Conservation (phyloP, 1,284 basidiomycete species). For the Apiotrichum brassicae region DNA sequence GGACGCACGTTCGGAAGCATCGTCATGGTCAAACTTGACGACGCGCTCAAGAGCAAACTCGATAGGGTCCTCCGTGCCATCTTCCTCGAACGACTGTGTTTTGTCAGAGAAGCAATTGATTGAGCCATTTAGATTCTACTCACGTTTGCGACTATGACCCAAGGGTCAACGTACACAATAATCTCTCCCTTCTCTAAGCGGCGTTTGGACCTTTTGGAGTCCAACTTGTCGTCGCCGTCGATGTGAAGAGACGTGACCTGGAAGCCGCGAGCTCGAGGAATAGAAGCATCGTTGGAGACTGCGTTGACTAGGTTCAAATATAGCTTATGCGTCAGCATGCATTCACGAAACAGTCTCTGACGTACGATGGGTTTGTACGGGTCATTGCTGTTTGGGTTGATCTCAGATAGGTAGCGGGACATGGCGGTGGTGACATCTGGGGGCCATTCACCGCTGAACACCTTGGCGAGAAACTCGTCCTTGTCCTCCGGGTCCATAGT, state of each 20-base stretch:
- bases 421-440: too few relatives aligned
- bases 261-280: slow-evolving; percentile 9
- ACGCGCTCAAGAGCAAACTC: neutral
- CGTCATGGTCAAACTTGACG: neutral
- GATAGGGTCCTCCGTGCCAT: neutral
- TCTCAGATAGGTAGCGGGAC: too few relatives aligned
- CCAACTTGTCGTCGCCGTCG: slow-evolving; percentile 7
- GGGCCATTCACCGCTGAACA: too few relatives aligned
- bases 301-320: slow-evolving; percentile 1
- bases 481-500: too few relatives aligned
- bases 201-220: slow-evolving; percentile 1
- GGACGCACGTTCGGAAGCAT: neutral
- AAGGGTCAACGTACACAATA: slow-evolving; percentile 13
- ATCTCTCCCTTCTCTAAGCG: slow-evolving; percentile 7
- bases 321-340: neutral
- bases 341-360: neutral
- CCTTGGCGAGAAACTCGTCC: too few relatives aligned
- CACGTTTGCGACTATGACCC: slow-evolving; percentile 8
- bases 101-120: too few relatives aligned
- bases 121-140: neutral
- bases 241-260: slow-evolving; percentile 2
- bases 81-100: neutral
- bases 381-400: too few relatives aligned
- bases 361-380: neutral
- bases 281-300: neutral